phyloP scores from a whole-genome alignment of 345 rosid species.

The Conringia planisiliqua region DNA sequence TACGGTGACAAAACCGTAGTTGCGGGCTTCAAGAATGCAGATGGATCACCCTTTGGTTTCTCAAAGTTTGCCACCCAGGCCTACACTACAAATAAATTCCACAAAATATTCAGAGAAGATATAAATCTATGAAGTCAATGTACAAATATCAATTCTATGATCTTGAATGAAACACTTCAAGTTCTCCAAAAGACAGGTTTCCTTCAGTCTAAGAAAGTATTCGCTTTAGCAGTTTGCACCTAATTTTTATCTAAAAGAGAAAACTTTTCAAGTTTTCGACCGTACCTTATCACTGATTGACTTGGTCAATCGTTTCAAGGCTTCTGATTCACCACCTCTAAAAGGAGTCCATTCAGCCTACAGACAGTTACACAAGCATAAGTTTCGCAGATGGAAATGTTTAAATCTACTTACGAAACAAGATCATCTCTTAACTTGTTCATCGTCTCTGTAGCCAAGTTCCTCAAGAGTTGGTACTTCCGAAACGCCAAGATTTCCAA shows the following conservation, averaged over 20 bases:
- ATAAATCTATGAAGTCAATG: background rate
- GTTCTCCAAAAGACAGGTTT: background rate
- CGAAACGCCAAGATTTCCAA: constrained; percentile 48
- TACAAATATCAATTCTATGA: background rate
- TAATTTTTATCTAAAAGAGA: background rate
- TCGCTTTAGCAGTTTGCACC: background rate
- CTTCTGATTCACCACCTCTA: constrained; percentile 88
- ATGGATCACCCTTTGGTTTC: constrained; percentile 95
- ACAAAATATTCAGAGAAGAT: background rate
- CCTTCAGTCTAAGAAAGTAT: background rate
- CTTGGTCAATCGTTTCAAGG: constrained; percentile 61
- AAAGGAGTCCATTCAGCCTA: constrained; percentile 69
- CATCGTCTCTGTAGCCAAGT: constrained; percentile 59
- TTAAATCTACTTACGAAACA: background rate
- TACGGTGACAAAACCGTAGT: constrained; percentile 92
- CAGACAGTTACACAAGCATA: constrained; percentile 4
- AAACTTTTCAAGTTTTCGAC: background rate
- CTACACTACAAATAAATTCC: constrained; percentile 36
- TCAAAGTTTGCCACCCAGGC: constrained; percentile 94
- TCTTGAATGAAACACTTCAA: background rate
- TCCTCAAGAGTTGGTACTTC: constrained; percentile 65
- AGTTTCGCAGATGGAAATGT: background rate
- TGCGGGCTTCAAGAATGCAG: constrained; percentile 79
- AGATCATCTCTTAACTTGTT: constrained; percentile 41
- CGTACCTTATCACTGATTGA: constrained; percentile 62